phyloP scores from a whole-genome alignment of 176 grass and related monocot genomes.

The Olyra latifolia region DNA sequence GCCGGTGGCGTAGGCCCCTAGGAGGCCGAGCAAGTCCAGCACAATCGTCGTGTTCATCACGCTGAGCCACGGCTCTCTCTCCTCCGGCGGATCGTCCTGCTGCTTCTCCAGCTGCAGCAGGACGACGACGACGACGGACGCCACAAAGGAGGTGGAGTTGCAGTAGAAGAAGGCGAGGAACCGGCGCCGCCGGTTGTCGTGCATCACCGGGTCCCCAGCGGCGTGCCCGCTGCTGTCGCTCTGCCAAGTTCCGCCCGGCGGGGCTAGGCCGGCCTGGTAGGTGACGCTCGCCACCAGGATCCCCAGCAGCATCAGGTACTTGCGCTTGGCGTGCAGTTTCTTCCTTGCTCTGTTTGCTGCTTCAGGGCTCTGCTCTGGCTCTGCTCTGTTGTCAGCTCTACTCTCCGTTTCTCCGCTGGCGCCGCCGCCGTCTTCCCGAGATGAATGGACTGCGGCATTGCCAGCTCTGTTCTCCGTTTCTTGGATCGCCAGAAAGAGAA shows the following conservation, averaged over 20 bases:
- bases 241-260: not conserved
- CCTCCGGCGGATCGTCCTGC: not conserved
- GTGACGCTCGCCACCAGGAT: conserved; percentile 25
- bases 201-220: not conserved
- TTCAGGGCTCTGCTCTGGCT: too few species aligned
- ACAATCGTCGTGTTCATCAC: conserved; percentile 14
- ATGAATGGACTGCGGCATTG: not conserved
- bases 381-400: not conserved
- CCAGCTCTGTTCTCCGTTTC: not conserved
- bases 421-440: not conserved
- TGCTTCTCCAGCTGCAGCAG: not conserved
- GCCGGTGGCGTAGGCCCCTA: conserved; percentile 17
- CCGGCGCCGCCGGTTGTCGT: not conserved
- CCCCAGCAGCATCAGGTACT: conserved; percentile 18
- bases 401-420: too few species aligned
- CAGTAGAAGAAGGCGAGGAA: conserved; percentile 27
- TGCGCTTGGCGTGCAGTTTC: not conserved
- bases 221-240: not conserved
- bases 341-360: not conserved
- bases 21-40: conserved; percentile 34
- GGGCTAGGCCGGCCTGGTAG: conserved; percentile 25
- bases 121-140: conserved; percentile 11
- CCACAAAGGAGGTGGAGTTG: conserved; percentile 16
- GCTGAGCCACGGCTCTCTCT: not conserved
- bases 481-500: not conserved